These are phyloP conservation scores for Wallacemonas sp. DNA, from an alignment of 208 protist genomes.

Conservation along the genomic window DNA sequence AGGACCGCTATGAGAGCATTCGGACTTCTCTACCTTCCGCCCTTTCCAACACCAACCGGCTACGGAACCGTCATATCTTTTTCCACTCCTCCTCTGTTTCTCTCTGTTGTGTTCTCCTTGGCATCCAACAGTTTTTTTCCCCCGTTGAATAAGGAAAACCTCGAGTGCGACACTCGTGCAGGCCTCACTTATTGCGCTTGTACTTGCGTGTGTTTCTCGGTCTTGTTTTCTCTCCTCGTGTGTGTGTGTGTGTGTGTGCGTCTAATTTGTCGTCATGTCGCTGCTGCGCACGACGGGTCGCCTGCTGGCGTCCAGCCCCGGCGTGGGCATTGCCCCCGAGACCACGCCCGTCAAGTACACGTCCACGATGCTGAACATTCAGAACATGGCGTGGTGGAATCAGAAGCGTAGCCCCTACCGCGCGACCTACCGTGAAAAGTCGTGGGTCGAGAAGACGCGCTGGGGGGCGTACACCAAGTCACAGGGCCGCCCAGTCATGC, in stretches of 20 bases:
- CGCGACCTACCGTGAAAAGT: constrained; percentile 79
- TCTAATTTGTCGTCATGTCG: constrained; percentile 25
- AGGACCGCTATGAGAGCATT: too few relatives aligned
- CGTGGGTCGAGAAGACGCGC: constrained; percentile 69
- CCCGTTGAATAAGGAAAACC: too few relatives aligned
- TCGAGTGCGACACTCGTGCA: too few relatives aligned
- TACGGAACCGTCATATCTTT: not conserved
- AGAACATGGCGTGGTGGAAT: constrained; percentile 86
- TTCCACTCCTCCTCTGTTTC: not conserved
- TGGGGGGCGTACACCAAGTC: constrained; percentile 59
- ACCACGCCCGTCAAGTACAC: constrained; percentile 91
- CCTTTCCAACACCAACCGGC: too few relatives aligned
- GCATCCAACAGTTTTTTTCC: too few relatives aligned
- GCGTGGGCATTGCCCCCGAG: constrained; percentile 86
- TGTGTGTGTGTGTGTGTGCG: too few relatives aligned
- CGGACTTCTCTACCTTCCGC: too few relatives aligned
- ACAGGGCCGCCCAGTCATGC: constrained; percentile 59
- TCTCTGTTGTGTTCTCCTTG: not conserved
- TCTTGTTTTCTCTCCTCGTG: not conserved
- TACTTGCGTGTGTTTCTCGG: not conserved
- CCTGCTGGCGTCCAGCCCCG: constrained; percentile 58
- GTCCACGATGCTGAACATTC: constrained; percentile 88
- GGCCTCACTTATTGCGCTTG: not conserved
- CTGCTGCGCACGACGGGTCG: constrained; percentile 30
- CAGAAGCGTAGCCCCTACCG: constrained; percentile 53